Evolutionary conservation across 129 eudicot genomes (phyloP), one percentile per base, ranked within the genome.

Genomic region (Escallonia herrerae): DNA sequence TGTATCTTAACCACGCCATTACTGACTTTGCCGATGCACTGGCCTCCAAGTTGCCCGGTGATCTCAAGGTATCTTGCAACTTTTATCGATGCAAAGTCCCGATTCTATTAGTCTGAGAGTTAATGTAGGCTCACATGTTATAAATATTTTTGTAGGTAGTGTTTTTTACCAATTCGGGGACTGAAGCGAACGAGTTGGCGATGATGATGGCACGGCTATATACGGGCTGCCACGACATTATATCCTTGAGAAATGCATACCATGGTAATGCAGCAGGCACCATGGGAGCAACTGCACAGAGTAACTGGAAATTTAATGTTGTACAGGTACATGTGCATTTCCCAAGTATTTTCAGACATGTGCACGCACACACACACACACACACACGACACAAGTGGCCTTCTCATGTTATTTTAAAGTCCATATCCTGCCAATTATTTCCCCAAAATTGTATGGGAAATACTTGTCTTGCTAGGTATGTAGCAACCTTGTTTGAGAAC

Each of bases 171-270:
- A 91, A 90, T 76, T 86, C 95, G 0, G 97, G 97, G 46, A 86
- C 97, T 0, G 97, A 90, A 65, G 97, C 97, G 11, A 91, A 91
- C n/a, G 97, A 91, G 71, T 74, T 91, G 55, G 97, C 97, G 12
- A 70, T 85, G 90, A 55, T 87, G 90, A 91, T 87, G 53, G 95
- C 96, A 14, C 70, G 85, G 38, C 58, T 91, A 43, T 87, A 91
- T 56, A 91, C 94, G 0, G 94, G 95, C 7, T 84, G 87, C 79
- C 85, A 85, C 22, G 97, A 86, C 49, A 86, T 91, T 37, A 63
- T 91, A 43, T 87, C 97, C 3, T n/a, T 91, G 60, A 82, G 97
- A 80, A 91, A 91, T 55, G 95, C 90, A 2, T 91, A 91, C 70
- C 97, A 91, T 80, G 97, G 97, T 58, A 89, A 89, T 39, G 95